A percentile compares a stretch with the other conserved stretches of the same genome.
Conservation (phyloP, 345 rosid species). For the Triadica sebifera region DNA sequence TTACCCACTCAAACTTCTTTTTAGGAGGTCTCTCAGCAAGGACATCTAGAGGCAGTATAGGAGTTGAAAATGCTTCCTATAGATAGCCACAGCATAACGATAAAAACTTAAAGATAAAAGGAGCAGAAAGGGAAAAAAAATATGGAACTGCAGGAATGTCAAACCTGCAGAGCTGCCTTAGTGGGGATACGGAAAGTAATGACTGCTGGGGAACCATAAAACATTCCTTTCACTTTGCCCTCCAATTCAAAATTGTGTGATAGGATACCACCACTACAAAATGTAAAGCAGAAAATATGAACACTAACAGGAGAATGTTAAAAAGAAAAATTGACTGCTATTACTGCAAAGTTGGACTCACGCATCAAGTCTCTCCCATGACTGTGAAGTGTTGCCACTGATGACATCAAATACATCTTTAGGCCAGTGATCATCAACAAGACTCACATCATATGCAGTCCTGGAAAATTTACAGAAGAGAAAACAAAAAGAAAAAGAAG, state of each 20-base stretch:
- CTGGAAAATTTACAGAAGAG: slow-evolving; percentile 34
- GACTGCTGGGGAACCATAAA: slow-evolving; percentile 79
- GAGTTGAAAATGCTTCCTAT: slow-evolving; percentile 83
- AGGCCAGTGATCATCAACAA: slow-evolving; percentile 71
- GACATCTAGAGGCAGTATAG: slow-evolving; percentile 73
- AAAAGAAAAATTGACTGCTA: not conserved
- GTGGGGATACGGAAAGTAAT: slow-evolving; percentile 89
- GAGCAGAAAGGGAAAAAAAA: not conserved
- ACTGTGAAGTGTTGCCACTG: slow-evolving; percentile 65
- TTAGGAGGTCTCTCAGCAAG: slow-evolving; percentile 81
- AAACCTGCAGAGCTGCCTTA: slow-evolving; percentile 78
- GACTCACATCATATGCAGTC: slow-evolving; percentile 78
- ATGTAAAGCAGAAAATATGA: slow-evolving; percentile 12
- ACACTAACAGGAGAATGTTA: not conserved
- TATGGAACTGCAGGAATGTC: not conserved
- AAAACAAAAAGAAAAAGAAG: not conserved
- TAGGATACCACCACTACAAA: slow-evolving; percentile 67
- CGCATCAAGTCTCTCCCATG: slow-evolving; percentile 99
- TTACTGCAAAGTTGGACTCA: slow-evolving; percentile 38
- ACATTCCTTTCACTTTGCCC: slow-evolving; percentile 73
- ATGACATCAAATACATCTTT: slow-evolving; percentile 53
- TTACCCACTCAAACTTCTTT: slow-evolving; percentile 62
- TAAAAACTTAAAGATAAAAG: not conserved
- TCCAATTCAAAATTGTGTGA: slow-evolving; percentile 85
- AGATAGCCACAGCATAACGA: slow-evolving; percentile 24